Conservation (phyloP, 306 rosid species). For the Fragaria ananassa region DNA sequence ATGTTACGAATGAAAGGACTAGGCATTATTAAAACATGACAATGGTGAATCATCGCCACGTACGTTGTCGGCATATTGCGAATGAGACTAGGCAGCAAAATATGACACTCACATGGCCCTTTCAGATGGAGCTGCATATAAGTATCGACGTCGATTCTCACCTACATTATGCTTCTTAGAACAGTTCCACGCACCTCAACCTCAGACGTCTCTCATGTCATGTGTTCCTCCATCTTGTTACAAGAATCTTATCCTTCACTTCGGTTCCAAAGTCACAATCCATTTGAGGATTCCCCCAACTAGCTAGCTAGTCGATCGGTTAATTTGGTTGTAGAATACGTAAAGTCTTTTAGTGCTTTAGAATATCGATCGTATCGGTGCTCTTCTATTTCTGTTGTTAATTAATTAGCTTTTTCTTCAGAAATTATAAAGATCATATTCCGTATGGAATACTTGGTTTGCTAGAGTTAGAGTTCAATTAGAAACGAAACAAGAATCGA, state of each 20-base stretch:
- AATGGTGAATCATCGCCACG: conserved; percentile 25
- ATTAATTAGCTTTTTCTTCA: no score
- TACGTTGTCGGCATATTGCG: conserved; percentile 27
- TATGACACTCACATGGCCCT: conserved; percentile 19
- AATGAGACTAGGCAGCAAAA: conserved; percentile 24
- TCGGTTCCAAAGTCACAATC: neutral
- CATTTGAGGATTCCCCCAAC: neutral
- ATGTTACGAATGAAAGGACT: neutral
- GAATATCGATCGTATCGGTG: neutral
- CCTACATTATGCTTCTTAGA: neutral
- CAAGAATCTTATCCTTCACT: conserved; percentile 7
- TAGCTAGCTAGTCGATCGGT: neutral
- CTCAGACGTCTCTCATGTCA: neutral
- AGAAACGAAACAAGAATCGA: neutral
- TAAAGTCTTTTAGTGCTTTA: neutral
- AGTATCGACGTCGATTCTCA: conserved; percentile 1
- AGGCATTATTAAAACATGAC: neutral
- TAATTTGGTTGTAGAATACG: neutral
- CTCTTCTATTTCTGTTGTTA: neutral
- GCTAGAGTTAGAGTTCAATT: no score
- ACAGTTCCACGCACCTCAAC: neutral
- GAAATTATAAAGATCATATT: no score
- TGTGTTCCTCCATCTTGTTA: conserved; percentile 6
- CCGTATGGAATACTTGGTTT: no score
- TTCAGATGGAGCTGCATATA: neutral